phyloP scores from a whole-genome alignment of 257 asterid genomes.

The Solanum medicagineum region DNA sequence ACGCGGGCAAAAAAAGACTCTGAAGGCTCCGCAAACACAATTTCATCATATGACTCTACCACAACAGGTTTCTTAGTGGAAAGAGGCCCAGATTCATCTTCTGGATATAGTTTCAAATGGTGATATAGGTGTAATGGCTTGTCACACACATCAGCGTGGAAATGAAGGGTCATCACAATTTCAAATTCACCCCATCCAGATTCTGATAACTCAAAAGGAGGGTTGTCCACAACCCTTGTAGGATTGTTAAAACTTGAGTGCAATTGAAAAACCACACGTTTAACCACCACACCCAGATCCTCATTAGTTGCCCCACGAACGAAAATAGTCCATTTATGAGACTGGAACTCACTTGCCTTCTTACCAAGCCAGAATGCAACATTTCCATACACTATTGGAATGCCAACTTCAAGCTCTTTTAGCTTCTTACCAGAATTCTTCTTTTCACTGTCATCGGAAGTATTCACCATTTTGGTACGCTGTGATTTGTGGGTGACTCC shows the following conservation, averaged over 20 bases:
- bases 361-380: constrained; percentile 97
- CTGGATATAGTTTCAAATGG: constrained; percentile 81
- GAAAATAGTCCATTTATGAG: constrained; percentile 89
- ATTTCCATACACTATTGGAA: constrained; percentile 87
- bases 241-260: constrained; percentile 94
- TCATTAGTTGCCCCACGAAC: constrained; percentile 87
- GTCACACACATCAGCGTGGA: constrained; percentile 60
- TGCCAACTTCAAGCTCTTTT: constrained; percentile 42
- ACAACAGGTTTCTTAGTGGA: constrained; percentile 79
- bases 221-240: constrained; percentile 55
- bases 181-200: constrained; percentile 99
- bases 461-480: constrained; percentile 38
- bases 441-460: constrained; percentile 57
- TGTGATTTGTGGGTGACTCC: constrained; percentile 42
- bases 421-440: constrained; percentile 50
- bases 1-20: constrained; percentile 64
- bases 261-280: constrained; percentile 78
- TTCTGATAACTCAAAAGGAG: constrained; percentile 88
- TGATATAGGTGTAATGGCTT: constrained; percentile 88
- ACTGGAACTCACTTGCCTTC: constrained; percentile 90
- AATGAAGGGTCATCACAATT: constrained; percentile 79
- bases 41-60: constrained; percentile 76
- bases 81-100: constrained; percentile 63
- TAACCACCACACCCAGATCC: constrained; percentile 74
- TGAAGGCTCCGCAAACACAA: constrained; percentile 75